These are phyloP conservation scores for Nasturtium officinale DNA, from an alignment of 345 rosid genomes.

Conservation along the genomic window DNA sequence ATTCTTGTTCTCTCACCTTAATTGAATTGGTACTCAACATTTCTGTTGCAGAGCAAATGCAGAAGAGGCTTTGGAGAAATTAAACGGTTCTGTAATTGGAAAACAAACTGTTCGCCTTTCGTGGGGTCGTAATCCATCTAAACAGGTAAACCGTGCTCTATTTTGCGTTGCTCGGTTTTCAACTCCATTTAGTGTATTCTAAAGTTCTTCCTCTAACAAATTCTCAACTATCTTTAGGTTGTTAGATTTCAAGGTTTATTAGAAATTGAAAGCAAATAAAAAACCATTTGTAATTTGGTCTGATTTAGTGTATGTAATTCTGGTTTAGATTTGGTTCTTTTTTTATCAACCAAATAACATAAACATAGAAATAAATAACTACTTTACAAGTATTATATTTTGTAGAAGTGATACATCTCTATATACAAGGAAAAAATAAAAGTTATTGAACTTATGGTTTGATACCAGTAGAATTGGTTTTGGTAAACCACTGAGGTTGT, in stretches of 20 bases:
- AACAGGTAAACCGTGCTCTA: conserved; percentile 54
- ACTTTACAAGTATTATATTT: too few relatives aligned
- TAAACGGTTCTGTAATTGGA: conserved; percentile 69
- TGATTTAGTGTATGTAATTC: neutral
- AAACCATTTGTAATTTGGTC: neutral
- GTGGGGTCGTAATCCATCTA: conserved; percentile 84
- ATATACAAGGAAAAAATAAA: neutral
- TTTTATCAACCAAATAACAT: neutral
- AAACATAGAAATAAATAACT: neutral
- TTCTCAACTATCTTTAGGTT: neutral
- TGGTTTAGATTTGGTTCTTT: neutral
- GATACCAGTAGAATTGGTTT: neutral
- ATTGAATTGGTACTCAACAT: conserved; percentile 1
- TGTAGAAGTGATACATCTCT: neutral
- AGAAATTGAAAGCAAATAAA: neutral
- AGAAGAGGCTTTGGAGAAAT: conserved; percentile 81
- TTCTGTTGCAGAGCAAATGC: conserved; percentile 63
- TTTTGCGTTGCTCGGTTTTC: neutral
- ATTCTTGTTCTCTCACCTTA: neutral
- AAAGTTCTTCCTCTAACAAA: neutral
- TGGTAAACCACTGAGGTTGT: neutral
- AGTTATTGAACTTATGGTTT: neutral
- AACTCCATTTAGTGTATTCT: neutral
- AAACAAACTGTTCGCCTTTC: conserved; percentile 82
- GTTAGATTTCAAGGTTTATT: neutral